These are phyloP conservation scores for Pythium insidiosum DNA, from an alignment of 352 stramenopile species.

Conservation along the genomic window DNA sequence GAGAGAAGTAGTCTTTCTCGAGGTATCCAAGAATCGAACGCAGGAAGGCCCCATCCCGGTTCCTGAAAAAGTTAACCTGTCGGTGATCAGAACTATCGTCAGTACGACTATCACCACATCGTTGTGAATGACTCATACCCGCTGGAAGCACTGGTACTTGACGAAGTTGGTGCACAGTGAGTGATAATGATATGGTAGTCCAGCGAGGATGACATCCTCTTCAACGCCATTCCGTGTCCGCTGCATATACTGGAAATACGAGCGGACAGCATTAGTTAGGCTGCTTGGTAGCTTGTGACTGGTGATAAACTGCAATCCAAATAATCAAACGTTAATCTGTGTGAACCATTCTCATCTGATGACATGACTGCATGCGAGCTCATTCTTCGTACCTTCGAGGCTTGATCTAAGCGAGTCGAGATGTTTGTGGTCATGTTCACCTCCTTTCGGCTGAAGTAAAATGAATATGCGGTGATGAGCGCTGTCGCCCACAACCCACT, in stretches of 20 bases:
- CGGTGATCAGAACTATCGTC: no score
- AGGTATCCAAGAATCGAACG: constrained; percentile 11
- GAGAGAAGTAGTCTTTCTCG: constrained; percentile 22
- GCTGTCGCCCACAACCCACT: constrained; percentile 59
- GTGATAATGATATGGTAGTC: constrained; percentile 15
- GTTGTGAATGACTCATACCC: no score
- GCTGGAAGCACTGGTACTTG: constrained; percentile 17
- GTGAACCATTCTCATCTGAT: neutral
- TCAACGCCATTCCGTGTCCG: constrained; percentile 35
- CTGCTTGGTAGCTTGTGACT: constrained; percentile 25
- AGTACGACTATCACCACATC: no score
- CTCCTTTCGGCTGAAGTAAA: constrained; percentile 67
- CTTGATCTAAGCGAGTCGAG: constrained; percentile 52
- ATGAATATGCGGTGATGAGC: constrained; percentile 61
- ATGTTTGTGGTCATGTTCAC: constrained; percentile 48
- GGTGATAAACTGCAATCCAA: constrained; percentile 24
- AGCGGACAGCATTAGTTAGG: constrained; percentile 23
- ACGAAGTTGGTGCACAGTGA: constrained; percentile 16
- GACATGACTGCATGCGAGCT: no score
- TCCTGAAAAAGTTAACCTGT: constrained; percentile 16
- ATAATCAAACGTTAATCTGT: neutral
- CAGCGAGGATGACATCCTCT: constrained; percentile 14
- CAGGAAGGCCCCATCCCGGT: constrained; percentile 16
- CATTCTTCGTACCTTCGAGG: constrained; percentile 24
- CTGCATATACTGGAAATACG: constrained; percentile 75